These are phyloP conservation scores for Mucor indicus DNA, from an alignment of 371 early-diverging fungal genomes.

Conservation along the genomic window DNA sequence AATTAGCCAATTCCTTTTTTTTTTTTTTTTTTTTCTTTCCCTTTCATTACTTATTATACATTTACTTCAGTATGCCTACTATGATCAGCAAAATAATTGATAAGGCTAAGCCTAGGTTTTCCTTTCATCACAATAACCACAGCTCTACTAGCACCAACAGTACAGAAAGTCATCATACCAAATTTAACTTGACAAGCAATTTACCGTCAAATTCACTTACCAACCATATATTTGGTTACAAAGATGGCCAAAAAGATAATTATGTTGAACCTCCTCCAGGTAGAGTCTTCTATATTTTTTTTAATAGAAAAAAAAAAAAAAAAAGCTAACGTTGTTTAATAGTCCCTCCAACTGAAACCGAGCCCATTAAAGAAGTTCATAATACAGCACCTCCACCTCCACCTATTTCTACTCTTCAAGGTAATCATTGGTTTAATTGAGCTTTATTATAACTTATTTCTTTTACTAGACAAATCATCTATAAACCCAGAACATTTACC, in stretches of 20 bases:
- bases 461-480: no score
- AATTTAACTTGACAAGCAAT: constrained; percentile 1
- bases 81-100: constrained; percentile 21
- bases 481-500: constrained; percentile 13
- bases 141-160: background rate
- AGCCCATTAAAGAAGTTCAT: constrained; percentile 7
- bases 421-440: no score
- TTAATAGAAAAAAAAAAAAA: background rate
- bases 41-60: background rate
- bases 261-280: constrained; percentile 22
- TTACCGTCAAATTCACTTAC: constrained; percentile 3
- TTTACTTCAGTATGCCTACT: constrained; percentile 8
- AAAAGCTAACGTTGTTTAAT: background rate
- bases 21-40: background rate
- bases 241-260: constrained; percentile 12
- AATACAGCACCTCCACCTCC: background rate
- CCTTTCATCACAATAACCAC: constrained; percentile 10
- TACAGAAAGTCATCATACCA: constrained; percentile 2
- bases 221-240: constrained; percentile 16
- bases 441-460: no score
- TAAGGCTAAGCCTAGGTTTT: constrained; percentile 21
- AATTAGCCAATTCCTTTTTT: no score
- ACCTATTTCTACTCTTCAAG: background rate
- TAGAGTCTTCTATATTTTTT: background rate
- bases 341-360: constrained; percentile 17